These are phyloP conservation scores for Cunninghamia lanceolata DNA, from an alignment of 75 land plant species.

Conservation along the genomic window DNA sequence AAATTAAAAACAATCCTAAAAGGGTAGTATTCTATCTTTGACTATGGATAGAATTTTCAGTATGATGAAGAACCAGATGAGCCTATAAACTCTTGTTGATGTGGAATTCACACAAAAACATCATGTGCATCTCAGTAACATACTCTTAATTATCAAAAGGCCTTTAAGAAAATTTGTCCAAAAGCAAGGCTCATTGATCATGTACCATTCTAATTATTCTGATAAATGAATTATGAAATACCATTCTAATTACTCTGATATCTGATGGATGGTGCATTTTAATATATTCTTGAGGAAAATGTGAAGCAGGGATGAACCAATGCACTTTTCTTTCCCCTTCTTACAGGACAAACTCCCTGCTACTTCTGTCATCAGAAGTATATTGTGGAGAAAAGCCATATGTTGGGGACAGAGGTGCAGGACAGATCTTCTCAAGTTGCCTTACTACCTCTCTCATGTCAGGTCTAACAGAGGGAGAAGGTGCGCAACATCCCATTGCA, in stretches of 20 bases:
- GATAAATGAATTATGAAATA: neutral
- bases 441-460: constrained; percentile 46
- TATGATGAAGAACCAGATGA: neutral
- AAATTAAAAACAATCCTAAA: neutral
- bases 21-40: neutral
- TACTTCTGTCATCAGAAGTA: constrained; percentile 13
- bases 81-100: neutral
- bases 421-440: constrained; percentile 69
- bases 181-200: neutral
- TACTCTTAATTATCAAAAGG: neutral
- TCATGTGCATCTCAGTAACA: neutral
- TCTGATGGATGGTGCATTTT: neutral
- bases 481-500: constrained; percentile 88
- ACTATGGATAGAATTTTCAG: neutral
- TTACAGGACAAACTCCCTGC: constrained; percentile 10
- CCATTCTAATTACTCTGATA: neutral
- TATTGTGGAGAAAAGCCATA: constrained; percentile 3
- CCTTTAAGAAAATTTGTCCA: neutral
- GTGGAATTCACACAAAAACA: neutral
- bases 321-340: neutral
- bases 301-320: neutral
- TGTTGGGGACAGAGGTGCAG: constrained; percentile 1
- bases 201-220: neutral
- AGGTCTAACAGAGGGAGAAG: constrained; percentile 68
- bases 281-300: neutral